A percentile compares a stretch with the other conserved stretches of the same genome.
Conservation (phyloP, 345 rosid species). For the Eucalyptus decipiens region DNA sequence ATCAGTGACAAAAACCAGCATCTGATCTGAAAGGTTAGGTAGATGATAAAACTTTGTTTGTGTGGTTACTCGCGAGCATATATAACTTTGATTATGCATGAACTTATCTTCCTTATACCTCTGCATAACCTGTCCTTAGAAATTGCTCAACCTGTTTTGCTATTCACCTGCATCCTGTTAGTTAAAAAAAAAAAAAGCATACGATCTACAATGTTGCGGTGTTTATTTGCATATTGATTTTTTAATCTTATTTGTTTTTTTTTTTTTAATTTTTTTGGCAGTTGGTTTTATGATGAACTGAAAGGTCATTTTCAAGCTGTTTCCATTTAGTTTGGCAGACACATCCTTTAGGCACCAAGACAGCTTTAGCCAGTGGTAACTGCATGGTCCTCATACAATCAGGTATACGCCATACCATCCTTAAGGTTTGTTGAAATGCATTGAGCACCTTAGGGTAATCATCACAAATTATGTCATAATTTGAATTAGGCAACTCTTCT, state of each 20-base stretch:
- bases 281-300: constrained; percentile 57
- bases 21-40: background rate
- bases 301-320: constrained; percentile 49
- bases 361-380: background rate
- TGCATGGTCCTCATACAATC: background rate
- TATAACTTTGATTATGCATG: background rate
- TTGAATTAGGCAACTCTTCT: background rate
- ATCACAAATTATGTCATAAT: background rate
- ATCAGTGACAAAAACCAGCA: background rate
- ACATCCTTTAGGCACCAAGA: background rate
- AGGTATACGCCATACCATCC: background rate
- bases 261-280: background rate
- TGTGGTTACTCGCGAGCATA: background rate
- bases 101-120: background rate
- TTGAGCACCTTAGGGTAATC: background rate
- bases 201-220: background rate
- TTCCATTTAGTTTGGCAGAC: constrained; percentile 13
- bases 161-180: background rate
- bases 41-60: background rate
- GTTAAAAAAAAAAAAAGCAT: background rate
- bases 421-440: background rate
- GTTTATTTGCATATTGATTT: background rate
- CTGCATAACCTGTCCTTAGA: background rate
- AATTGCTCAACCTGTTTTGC: background rate
- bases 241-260: background rate